Evolutionary conservation across 2,329 filamentous ascomycete species (phyloP).

Genomic region (Diaporthe batatas): DNA sequence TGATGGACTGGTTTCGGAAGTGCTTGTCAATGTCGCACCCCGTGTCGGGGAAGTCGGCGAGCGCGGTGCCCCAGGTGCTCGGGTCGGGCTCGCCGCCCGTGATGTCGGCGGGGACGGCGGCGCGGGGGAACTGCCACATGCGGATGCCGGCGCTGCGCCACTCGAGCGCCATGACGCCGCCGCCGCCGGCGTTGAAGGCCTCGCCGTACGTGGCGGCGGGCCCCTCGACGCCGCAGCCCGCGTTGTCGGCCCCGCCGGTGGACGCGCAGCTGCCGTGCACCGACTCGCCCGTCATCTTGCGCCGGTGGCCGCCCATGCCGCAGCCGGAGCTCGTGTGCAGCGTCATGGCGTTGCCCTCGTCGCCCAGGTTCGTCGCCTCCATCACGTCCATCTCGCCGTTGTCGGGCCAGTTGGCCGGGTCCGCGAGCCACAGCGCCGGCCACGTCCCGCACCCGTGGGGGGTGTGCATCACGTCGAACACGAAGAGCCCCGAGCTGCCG

Average conservation of each 20-base stretch:
- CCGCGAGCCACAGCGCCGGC: conserved; percentile 76
- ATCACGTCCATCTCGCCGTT: conserved; percentile 76
- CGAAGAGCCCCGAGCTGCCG: conserved; percentile 61
- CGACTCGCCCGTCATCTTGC: conserved; percentile 64
- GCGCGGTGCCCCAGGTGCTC: conserved; percentile 70
- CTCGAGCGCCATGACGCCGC: conserved; percentile 73
- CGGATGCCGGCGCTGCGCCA: conserved; percentile 72
- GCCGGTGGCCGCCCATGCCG: conserved; percentile 64
- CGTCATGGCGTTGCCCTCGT: conserved; percentile 69
- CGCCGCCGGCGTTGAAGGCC: conserved; percentile 65
- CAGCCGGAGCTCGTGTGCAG: conserved; percentile 69
- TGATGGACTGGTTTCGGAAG: conserved; percentile 75
- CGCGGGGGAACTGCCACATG: conserved; percentile 70
- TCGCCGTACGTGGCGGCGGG: conserved; percentile 61
- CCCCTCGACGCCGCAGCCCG: conserved; percentile 68
- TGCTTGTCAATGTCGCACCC: conserved; percentile 70
- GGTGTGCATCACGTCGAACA: conserved; percentile 75
- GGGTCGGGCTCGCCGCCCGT: conserved; percentile 67
- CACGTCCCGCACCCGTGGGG: conserved; percentile 74
- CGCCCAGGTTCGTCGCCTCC: conserved; percentile 68
- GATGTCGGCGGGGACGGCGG: conserved; percentile 66
- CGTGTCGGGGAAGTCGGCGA: conserved; percentile 75
- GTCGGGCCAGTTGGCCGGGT: conserved; percentile 71
- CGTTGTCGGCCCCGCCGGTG: conserved; percentile 63
- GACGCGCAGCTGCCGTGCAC: conserved; percentile 64